Percentiles rank a stretch among this genome's conserved stretches.
Evolutionary conservation across 192 early-diverging fungal genomes (phyloP).

Genomic region (Martensiomyces pterosporus): DNA sequence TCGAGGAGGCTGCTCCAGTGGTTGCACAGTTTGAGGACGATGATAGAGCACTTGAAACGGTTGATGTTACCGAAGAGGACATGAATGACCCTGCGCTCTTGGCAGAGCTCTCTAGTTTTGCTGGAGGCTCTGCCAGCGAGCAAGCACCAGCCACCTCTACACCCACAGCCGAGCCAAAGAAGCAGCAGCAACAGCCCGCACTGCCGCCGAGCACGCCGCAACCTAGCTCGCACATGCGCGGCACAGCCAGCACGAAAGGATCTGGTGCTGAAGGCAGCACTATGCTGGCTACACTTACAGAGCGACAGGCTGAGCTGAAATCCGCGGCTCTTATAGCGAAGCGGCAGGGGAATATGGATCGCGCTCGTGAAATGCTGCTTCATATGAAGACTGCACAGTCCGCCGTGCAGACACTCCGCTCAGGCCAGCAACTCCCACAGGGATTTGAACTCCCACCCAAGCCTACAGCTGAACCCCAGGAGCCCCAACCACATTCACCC

Average conservation of each 20-base stretch:
- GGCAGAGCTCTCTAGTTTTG: conserved; percentile 20
- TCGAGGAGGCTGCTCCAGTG: neutral
- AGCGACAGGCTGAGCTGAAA: conserved; percentile 12
- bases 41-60: conserved; percentile 12
- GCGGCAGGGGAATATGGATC: conserved; percentile 22
- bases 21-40: conserved; percentile 9
- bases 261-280: neutral
- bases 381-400: conserved; percentile 28
- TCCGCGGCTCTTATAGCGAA: conserved; percentile 25
- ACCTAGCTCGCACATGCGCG: too few species aligned
- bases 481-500: neutral
- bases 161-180: too few species aligned
- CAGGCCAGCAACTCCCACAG: conserved; percentile 1
- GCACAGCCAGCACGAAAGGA: too few species aligned
- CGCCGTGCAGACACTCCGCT: conserved; percentile 2
- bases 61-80: conserved; percentile 35
- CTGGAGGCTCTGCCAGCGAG: neutral
- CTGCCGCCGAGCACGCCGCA: too few species aligned
- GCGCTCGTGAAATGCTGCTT: conserved; percentile 24
- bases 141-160: neutral
- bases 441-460: neutral
- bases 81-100: conserved; percentile 40
- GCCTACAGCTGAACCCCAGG: neutral
- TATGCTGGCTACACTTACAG: neutral
- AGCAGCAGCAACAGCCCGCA: too few species aligned